Evolutionary conservation across 108 stramenopile species (phyloP).

Genomic region (Epipyxis sp.): DNA sequence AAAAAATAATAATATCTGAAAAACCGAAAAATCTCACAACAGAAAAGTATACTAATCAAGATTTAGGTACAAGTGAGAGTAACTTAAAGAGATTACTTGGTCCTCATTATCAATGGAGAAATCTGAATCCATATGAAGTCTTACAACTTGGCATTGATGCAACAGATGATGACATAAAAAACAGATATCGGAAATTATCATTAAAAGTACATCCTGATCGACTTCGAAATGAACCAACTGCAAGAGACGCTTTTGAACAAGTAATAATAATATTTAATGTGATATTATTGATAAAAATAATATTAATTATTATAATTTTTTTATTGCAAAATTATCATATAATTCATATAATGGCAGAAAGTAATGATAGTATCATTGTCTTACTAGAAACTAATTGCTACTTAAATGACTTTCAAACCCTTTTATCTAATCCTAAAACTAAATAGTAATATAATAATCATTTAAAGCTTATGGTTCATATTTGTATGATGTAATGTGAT

Average conservation of each 20-base stretch:
- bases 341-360: too few relatives aligned
- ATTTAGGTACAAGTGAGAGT: conserved; percentile 44
- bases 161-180: conserved; percentile 54
- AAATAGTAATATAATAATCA: too few relatives aligned
- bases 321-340: too few relatives aligned
- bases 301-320: too few relatives aligned
- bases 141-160: conserved; percentile 53
- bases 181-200: conserved; percentile 52
- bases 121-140: conserved; percentile 55
- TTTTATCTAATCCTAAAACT: too few relatives aligned
- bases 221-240: conserved; percentile 45
- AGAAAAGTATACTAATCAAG: conserved; percentile 30
- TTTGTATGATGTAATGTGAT: too few relatives aligned
- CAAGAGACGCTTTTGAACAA: conserved; percentile 52
- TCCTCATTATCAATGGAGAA: conserved; percentile 52
- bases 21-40: too few relatives aligned
- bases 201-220: conserved; percentile 59
- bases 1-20: neutral
- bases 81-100: conserved; percentile 49
- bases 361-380: too few relatives aligned
- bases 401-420: too few relatives aligned
- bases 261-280: too few relatives aligned
- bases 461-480: conserved; percentile 1
- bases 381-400: too few relatives aligned
- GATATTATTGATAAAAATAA: too few relatives aligned